phyloP scores from a whole-genome alignment of 75 land plant genomes.

The Pinus taeda region DNA sequence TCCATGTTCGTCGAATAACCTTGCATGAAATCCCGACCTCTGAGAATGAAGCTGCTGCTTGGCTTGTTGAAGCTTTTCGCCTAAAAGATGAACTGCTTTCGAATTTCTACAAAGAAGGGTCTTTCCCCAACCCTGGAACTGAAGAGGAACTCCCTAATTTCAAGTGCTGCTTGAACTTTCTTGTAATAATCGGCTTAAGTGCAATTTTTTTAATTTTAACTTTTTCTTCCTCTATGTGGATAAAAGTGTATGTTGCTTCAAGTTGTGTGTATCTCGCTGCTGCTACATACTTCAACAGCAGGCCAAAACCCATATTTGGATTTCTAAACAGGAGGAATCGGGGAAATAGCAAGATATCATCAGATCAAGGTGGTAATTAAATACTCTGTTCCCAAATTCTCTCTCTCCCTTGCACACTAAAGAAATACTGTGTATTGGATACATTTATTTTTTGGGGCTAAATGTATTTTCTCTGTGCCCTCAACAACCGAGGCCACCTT shows the following conservation, averaged over 20 bases:
- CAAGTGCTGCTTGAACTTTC: constrained; percentile 37
- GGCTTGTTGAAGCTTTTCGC: constrained; percentile 68
- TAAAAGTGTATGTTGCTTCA: constrained; percentile 53
- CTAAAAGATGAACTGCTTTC: constrained; percentile 70
- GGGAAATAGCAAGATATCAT: no score
- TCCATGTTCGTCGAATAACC: constrained; percentile 66
- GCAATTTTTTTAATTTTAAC: constrained; percentile 30
- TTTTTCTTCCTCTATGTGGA: constrained; percentile 52
- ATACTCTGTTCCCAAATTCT: no score
- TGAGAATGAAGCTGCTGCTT: constrained; percentile 54
- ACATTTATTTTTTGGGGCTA: no score
- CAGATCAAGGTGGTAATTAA: no score
- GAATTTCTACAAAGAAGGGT: constrained; percentile 53
- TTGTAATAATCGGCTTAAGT: constrained; percentile 28
- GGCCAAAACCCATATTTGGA: constrained; percentile 38
- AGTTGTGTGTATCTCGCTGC: constrained; percentile 53
- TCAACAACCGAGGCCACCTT: no score
- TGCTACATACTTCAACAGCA: constrained; percentile 45
- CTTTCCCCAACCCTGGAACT: constrained; percentile 49
- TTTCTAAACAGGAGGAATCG: not conserved
- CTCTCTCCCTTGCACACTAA: no score
- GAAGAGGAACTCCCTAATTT: constrained; percentile 51
- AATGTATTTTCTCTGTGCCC: no score
- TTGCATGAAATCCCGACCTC: constrained; percentile 55
- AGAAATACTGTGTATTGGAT: no score